phyloP scores from a whole-genome alignment of 352 stramenopile genomes.

The Phytophthora ramorum region DNA sequence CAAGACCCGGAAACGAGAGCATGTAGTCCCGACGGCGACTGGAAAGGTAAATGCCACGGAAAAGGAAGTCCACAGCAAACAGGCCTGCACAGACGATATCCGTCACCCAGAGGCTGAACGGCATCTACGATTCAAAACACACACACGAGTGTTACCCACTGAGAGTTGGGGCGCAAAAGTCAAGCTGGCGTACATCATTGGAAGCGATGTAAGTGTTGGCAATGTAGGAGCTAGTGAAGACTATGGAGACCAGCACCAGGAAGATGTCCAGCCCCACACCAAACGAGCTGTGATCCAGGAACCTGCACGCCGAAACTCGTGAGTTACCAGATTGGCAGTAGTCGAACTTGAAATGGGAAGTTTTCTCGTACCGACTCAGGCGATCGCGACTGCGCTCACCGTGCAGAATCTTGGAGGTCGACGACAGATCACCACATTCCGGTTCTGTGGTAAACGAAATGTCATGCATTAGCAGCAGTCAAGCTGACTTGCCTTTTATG shows the following conservation, averaged over 20 bases:
- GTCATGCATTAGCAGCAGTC: not conserved
- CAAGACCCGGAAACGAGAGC: slow-evolving; percentile 61
- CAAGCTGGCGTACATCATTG: slow-evolving; percentile 42
- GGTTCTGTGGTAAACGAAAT: slow-evolving; percentile 18
- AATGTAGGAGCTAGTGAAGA: slow-evolving; percentile 76
- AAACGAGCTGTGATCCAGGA: slow-evolving; percentile 39
- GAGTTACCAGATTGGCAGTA: not conserved
- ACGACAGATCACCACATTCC: slow-evolving; percentile 35
- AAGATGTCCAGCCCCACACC: slow-evolving; percentile 36
- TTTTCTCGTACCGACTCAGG: slow-evolving; percentile 32
- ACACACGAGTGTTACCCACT: not conserved
- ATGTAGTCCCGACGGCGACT: slow-evolving; percentile 74
- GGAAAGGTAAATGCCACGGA: slow-evolving; percentile 76
- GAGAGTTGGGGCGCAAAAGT: not conserved
- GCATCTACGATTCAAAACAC: slow-evolving; percentile 44
- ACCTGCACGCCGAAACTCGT: slow-evolving; percentile 14
- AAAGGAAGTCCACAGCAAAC: slow-evolving; percentile 73
- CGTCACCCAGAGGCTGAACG: slow-evolving; percentile 59
- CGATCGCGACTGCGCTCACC: slow-evolving; percentile 36
- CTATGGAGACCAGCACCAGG: slow-evolving; percentile 45
- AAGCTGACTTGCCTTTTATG: not conserved
- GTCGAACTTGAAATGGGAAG: not conserved
- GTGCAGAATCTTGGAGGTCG: slow-evolving; percentile 30
- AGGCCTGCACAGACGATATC: slow-evolving; percentile 70
- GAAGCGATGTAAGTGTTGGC: slow-evolving; percentile 73